Evolutionary conservation across 163 green algal species (phyloP).

Genomic region (Chlamydomonas reinhardtii): DNA sequence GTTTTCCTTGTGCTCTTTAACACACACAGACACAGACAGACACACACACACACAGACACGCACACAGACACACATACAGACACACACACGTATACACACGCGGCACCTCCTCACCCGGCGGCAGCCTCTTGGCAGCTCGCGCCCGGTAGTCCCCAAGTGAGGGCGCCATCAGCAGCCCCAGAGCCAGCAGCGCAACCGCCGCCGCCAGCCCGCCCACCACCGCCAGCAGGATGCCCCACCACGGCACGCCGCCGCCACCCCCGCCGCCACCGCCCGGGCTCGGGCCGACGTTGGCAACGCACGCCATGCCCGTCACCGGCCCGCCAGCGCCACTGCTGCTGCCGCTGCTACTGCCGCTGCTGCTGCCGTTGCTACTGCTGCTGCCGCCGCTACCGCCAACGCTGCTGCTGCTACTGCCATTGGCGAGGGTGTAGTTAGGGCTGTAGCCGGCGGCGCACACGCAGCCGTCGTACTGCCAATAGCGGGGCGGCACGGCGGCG

Average conservation of each 20-base stretch:
- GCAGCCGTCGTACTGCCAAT: conserved; percentile 52
- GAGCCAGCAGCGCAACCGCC: background rate
- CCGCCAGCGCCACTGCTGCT: too few species aligned
- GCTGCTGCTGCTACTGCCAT: too few species aligned
- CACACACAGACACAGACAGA: too few species aligned
- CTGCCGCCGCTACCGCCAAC: too few species aligned
- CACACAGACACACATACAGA: too few species aligned
- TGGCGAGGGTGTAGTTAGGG: too few species aligned
- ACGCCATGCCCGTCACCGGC: too few species aligned
- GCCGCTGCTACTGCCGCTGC: background rate
- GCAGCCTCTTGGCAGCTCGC: conserved; percentile 22
- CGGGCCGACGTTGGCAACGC: background rate
- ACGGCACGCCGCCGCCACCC: background rate
- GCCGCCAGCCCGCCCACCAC: conserved; percentile 27
- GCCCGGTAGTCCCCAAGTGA: conserved; percentile 24
- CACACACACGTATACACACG: too few species aligned
- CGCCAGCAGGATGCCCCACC: conserved; percentile 32
- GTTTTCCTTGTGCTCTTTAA: too few species aligned
- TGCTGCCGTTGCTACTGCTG: background rate
- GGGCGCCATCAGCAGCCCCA: conserved; percentile 8
- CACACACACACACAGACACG: too few species aligned
- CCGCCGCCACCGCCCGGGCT: background rate
- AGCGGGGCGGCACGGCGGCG: conserved; percentile 10
- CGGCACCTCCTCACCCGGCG: conserved; percentile 18
- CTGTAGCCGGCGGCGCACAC: conserved; percentile 7